These are phyloP conservation scores for Trebouxia sp. DNA, from an alignment of 139 green algal species.

Conservation along the genomic window DNA sequence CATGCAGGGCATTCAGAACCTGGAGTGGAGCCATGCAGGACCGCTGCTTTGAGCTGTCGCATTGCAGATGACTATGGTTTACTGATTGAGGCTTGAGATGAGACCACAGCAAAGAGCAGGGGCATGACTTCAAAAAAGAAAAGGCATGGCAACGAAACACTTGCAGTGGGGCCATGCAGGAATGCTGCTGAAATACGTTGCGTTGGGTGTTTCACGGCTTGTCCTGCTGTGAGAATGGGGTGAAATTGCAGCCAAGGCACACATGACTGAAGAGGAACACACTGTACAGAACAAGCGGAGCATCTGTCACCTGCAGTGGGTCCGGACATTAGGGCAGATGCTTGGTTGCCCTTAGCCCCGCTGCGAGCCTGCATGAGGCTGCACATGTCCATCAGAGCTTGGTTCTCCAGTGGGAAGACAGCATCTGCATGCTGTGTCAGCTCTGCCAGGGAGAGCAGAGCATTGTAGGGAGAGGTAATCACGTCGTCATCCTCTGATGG, in stretches of 20 bases:
- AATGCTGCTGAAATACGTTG: no score
- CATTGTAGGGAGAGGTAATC: constrained; percentile 88
- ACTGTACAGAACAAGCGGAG: no score
- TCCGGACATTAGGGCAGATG: neutral
- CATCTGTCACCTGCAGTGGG: neutral
- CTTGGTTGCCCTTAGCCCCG: neutral
- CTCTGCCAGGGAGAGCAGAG: constrained; percentile 60
- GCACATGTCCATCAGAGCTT: constrained; percentile 79
- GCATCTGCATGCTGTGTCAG: constrained; percentile 76
- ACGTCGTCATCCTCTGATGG: constrained; percentile 82
- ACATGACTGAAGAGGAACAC: neutral
- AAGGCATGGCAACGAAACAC: neutral
- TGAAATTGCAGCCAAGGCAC: neutral
- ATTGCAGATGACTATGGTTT: no score
- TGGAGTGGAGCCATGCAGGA: no score
- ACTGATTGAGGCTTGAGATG: no score
- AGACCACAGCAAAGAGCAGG: no score
- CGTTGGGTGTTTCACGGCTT: no score
- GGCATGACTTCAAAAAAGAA: no score
- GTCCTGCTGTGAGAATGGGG: no score
- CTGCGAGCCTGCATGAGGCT: constrained; percentile 22
- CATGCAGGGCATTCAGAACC: no score
- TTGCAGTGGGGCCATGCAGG: neutral
- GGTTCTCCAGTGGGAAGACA: constrained; percentile 85
- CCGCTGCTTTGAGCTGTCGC: no score